phyloP scores from a whole-genome alignment of 2,329 filamentous ascomycete species.

The Boeremia lycopersici region DNA sequence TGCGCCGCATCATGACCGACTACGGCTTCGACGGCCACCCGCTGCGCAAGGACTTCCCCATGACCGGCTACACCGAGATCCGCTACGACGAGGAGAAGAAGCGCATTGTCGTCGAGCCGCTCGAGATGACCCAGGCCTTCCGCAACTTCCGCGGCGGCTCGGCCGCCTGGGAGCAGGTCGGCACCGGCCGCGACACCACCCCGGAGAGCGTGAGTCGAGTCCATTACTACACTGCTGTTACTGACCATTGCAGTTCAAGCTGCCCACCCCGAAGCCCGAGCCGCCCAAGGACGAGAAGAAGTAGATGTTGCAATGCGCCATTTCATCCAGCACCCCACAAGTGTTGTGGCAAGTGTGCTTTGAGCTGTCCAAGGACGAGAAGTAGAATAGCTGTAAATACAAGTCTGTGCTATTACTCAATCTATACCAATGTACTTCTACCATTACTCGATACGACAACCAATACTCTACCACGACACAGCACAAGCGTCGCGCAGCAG shows the following conservation, averaged over 20 bases:
- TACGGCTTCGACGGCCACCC: constrained; percentile 99
- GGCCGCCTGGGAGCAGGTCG: constrained; percentile 69
- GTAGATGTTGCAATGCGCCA: too few species aligned
- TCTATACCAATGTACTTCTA: too few species aligned
- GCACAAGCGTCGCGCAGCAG: too few species aligned
- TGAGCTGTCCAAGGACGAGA: constrained; percentile 83
- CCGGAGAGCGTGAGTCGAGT: constrained; percentile 63
- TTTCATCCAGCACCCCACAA: too few species aligned
- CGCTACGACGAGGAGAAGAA: constrained; percentile 99
- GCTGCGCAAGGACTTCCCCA: constrained; percentile 94
- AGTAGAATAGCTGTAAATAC: constrained; percentile 34
- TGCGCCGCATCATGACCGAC: constrained; percentile 98
- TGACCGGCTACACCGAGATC: constrained; percentile 98
- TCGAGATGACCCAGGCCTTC: constrained; percentile 98
- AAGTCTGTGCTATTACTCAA: too few species aligned
- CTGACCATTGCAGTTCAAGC: constrained; percentile 69
- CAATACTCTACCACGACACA: too few species aligned
- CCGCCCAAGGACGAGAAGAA: constrained; percentile 82
- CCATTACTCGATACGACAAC: too few species aligned
- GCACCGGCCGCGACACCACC: constrained; percentile 74
- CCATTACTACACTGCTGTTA: not conserved
- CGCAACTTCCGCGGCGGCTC: constrained; percentile 93
- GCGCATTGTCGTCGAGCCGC: constrained; percentile 94
- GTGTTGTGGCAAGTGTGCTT: too few species aligned
- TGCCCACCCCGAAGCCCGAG: constrained; percentile 94